A percentile compares a stretch with the other conserved stretches of the same genome.
phyloP scores from a whole-genome alignment of 2,329 filamentous ascomycete genomes.

The Sphaerulina vaccinii region DNA sequence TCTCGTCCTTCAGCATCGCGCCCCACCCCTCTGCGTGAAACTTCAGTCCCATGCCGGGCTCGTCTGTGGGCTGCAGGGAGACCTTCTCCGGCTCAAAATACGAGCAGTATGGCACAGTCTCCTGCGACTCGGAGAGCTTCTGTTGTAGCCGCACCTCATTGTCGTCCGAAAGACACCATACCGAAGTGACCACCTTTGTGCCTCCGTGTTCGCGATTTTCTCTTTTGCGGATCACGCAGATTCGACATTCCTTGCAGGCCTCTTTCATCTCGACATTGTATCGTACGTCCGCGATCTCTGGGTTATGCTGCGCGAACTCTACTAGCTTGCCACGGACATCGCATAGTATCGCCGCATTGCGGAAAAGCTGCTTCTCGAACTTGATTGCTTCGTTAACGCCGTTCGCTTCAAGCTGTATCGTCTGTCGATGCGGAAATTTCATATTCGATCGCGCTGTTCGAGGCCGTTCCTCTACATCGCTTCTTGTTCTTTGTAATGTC shows the following conservation, averaged over 20 bases:
- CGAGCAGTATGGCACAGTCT: constrained; percentile 47
- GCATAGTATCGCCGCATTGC: constrained; percentile 47
- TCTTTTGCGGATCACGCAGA: constrained; percentile 46
- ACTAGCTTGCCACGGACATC: constrained; percentile 43
- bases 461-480: constrained; percentile 11
- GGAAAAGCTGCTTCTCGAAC: constrained; percentile 45
- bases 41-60: constrained; percentile 39
- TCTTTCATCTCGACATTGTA: constrained; percentile 44
- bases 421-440: constrained; percentile 9
- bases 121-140: constrained; percentile 41
- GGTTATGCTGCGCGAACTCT: constrained; percentile 43
- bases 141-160: constrained; percentile 45
- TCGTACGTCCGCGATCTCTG: constrained; percentile 36
- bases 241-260: constrained; percentile 41
- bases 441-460: constrained; percentile 14
- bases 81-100: constrained; percentile 49
- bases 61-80: constrained; percentile 35
- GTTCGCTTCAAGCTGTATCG: neutral
- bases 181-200: constrained; percentile 43
- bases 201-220: constrained; percentile 39
- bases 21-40: constrained; percentile 43
- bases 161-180: constrained; percentile 48
- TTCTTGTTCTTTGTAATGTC: constrained; percentile 13
- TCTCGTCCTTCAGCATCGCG: constrained; percentile 34
- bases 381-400: constrained; percentile 9